phyloP scores from a whole-genome alignment of 495 filamentous ascomycete genomes.

The Cryomyces minteri region DNA sequence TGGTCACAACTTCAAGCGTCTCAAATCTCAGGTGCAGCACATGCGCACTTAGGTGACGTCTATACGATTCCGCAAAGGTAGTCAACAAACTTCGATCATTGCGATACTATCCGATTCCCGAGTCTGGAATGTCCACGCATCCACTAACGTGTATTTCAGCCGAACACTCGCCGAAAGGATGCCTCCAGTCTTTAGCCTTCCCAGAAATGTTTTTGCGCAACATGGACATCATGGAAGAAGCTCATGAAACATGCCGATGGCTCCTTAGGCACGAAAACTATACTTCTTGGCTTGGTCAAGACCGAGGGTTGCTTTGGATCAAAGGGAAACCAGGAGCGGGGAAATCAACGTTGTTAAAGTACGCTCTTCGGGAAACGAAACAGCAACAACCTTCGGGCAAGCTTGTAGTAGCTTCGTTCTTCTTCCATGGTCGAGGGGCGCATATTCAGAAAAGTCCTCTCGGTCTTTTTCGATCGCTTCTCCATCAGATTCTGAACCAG shows the following conservation, averaged over 20 bases:
- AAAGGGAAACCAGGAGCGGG: constrained; percentile 10
- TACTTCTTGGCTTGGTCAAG: neutral
- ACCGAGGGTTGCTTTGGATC: constrained; percentile 8
- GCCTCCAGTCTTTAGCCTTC: constrained; percentile 3
- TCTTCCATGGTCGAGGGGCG: constrained; percentile 2
- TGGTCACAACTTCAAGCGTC: too few species aligned
- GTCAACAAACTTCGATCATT: too few species aligned
- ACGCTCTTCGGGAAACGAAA: neutral
- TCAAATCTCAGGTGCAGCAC: too few species aligned
- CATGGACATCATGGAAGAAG: constrained; percentile 2
- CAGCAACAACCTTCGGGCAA: neutral
- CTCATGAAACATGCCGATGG: constrained; percentile 3
- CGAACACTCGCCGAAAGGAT: neutral
- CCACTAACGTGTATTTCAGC: too few species aligned
- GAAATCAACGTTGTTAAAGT: constrained; percentile 8
- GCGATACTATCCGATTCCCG: too few species aligned
- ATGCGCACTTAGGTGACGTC: too few species aligned
- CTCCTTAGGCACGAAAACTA: neutral
- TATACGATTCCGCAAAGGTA: too few species aligned
- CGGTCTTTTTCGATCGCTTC: constrained; percentile 4
- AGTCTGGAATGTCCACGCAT: too few species aligned
- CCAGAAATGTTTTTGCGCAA: constrained; percentile 3
- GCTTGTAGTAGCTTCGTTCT: constrained; percentile 1
- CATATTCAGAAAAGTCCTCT: neutral
- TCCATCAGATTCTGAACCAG: neutral